phyloP scores from a whole-genome alignment of 805 yeast genomes.

The Debaryomyces tyrocola region DNA sequence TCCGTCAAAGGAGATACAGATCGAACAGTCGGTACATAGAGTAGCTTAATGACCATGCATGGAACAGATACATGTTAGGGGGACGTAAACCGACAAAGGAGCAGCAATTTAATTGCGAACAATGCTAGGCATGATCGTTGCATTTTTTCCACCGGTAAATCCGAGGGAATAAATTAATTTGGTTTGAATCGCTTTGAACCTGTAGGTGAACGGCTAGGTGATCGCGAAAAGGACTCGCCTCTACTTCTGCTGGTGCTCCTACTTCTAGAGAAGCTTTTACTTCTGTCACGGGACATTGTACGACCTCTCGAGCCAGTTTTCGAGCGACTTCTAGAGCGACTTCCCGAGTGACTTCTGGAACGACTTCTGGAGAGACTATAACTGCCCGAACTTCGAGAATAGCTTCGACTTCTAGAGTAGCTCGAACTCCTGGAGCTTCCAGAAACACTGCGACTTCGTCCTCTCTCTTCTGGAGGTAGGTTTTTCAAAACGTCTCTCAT shows the following conservation, averaged over 20 bases:
- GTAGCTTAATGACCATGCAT: too few species aligned
- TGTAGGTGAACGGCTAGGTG: neutral
- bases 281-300: neutral
- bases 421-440: slow-evolving; percentile 15
- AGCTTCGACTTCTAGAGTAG: slow-evolving; percentile 15
- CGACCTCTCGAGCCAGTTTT: neutral
- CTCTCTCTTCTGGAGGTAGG: slow-evolving; percentile 25
- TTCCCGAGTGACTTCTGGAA: slow-evolving; percentile 12
- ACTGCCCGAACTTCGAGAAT: slow-evolving; percentile 17
- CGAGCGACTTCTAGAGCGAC: neutral
- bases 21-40: too few species aligned
- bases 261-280: slow-evolving; percentile 12
- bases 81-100: too few species aligned
- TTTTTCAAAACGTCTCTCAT: slow-evolving; percentile 61
- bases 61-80: too few species aligned
- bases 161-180: neutral
- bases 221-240: neutral
- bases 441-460: slow-evolving; percentile 13
- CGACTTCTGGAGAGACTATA: slow-evolving; percentile 17
- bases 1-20: too few species aligned
- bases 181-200: neutral
- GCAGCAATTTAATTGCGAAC: too few species aligned
- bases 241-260: slow-evolving; percentile 11
- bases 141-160: neutral
- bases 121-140: too few species aligned